Evolutionary conservation across 1,139 yeast species (phyloP), one percentile per base, ranked within the genome.

Genomic region (Diutina ranongensis): DNA sequence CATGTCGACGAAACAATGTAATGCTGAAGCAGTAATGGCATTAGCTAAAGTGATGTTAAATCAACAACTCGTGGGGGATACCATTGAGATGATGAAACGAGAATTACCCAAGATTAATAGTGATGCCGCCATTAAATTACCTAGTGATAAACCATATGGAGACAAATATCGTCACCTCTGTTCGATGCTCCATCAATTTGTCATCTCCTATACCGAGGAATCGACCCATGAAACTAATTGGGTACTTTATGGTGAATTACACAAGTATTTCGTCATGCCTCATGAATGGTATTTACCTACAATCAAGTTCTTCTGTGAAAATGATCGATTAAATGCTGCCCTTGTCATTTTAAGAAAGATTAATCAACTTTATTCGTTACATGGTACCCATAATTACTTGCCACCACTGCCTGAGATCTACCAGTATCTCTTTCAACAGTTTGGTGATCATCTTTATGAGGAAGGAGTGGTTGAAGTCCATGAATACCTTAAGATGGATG

Each of bases 331-430:
- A 27, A 78, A 82, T 51, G 80, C 81, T 16, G 78, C 94, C 1
- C 64, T 83, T 45, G 62, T 73, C 22, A 72, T 84, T 4, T 83
- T 85, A 61, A 74, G 83, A 50, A 78, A 76, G 51, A 65, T 83
- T 63, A 74, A 80, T 51, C 67, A 70, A 51, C 61, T 79, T 44
- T 71, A 75, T 54, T 79, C 79, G 57, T 64, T 73, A 18, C 79
- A 76, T 45, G 82, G 80, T 1, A 57, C 55, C 36, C 63, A 61
- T 42, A 47, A 48, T 44, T 52, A 55, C 36, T 55, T 71, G 5
- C 78, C 82, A 12, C 86, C 94, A 0, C 87, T 84, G 52, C 69
- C 71, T 45, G 78, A 78, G n/a, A 76, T 83, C 61, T 85, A 84
- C 55, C 58, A 70, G 50, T 73, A 75, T 53, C 61, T 84, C 25